These are phyloP conservation scores for Vanilla planifolia DNA, from an alignment of 106 monocot genomes.

Conservation along the genomic window DNA sequence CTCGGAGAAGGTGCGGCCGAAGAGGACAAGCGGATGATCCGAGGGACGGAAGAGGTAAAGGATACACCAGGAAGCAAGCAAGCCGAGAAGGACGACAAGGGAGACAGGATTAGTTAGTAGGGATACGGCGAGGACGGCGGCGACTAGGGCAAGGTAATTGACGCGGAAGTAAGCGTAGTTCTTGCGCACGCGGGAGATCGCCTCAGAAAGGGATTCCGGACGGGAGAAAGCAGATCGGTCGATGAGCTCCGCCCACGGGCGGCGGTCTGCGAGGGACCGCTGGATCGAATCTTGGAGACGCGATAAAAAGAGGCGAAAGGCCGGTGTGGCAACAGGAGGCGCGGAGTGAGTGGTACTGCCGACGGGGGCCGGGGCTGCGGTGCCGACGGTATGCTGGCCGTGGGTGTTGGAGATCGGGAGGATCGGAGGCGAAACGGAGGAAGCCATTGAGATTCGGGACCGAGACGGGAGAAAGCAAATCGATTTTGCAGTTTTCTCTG, in stretches of 20 bases:
- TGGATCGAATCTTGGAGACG: constrained; percentile 34
- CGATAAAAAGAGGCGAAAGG: constrained; percentile 10
- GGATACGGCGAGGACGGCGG: constrained; percentile 31
- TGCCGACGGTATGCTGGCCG: too few species aligned
- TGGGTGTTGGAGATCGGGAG: constrained; percentile 7
- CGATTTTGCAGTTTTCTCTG: background rate
- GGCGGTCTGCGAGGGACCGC: constrained; percentile 34
- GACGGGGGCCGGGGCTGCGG: background rate
- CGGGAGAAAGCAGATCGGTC: constrained; percentile 40
- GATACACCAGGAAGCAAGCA: constrained; percentile 38
- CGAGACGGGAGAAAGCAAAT: background rate
- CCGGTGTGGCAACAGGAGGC: constrained; percentile 1
- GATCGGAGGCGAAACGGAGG: constrained; percentile 4
- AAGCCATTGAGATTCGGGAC: background rate
- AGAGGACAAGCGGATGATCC: constrained; percentile 26
- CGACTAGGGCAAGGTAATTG: constrained; percentile 33
- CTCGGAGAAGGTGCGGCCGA: constrained; percentile 27
- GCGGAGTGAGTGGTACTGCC: too few species aligned
- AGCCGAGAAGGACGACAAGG: constrained; percentile 26
- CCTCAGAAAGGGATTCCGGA: constrained; percentile 27
- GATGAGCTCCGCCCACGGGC: constrained; percentile 40
- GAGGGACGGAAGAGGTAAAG: constrained; percentile 44
- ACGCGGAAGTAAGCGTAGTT: constrained; percentile 39
- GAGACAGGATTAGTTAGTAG: constrained; percentile 34
- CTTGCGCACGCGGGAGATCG: constrained; percentile 30